Conservation (phyloP, 306 rosid genomes). For the Quercus mongolica region DNA sequence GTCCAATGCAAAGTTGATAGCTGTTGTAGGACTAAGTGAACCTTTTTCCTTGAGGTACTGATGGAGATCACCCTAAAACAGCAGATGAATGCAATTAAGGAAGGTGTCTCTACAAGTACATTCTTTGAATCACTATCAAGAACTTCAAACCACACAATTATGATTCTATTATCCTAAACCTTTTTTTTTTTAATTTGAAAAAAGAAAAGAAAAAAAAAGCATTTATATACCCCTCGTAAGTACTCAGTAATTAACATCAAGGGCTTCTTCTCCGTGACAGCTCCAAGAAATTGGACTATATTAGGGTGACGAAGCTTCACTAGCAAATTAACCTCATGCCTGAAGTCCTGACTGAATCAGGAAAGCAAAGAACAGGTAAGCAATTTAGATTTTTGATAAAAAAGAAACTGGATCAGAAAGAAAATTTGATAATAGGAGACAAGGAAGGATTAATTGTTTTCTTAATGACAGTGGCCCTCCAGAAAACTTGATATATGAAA, state of each 20-base stretch:
- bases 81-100: constrained; percentile 19
- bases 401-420: not conserved
- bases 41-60: constrained; percentile 88
- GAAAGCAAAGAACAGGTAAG: constrained; percentile 10
- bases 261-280: constrained; percentile 95
- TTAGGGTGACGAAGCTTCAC: constrained; percentile 99
- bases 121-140: constrained; percentile 12
- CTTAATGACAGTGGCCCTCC: not conserved
- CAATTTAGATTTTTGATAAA: not conserved
- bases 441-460: not conserved
- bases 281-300: constrained; percentile 98
- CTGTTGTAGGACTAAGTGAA: constrained; percentile 62
- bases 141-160: constrained; percentile 7
- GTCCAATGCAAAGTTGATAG: constrained; percentile 77
- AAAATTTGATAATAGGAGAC: not conserved
- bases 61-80: constrained; percentile 87
- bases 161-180: not conserved
- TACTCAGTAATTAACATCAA: constrained; percentile 94
- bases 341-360: constrained; percentile 80
- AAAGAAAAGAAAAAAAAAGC: constrained; percentile 1
- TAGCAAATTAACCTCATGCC: constrained; percentile 92
- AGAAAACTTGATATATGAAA: not conserved
- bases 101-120: constrained; percentile 20
- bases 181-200: no score
- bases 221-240: constrained; percentile 78